Conservation (phyloP, 1,139 yeast species). For the Hansenula sp. region DNA sequence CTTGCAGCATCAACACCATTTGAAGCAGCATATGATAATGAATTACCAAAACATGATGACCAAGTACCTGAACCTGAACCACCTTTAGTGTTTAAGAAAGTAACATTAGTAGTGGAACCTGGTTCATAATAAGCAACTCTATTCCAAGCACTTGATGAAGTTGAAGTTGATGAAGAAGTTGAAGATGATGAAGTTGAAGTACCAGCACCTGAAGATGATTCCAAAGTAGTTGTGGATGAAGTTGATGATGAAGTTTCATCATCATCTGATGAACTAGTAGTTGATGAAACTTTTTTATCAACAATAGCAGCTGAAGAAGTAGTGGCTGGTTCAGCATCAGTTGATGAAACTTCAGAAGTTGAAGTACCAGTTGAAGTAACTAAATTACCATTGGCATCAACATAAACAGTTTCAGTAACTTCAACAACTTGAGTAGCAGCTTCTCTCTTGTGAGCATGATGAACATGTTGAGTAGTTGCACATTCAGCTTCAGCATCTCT, state of each 20-base stretch:
- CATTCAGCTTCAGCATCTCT: slow-evolving; percentile 30
- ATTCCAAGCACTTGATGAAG: slow-evolving; percentile 57
- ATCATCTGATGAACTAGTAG: slow-evolving; percentile 3
- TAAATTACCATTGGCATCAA: slow-evolving; percentile 51
- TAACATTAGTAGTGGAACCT: slow-evolving; percentile 61
- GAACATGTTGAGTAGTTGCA: slow-evolving; percentile 41
- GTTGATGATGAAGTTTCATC: slow-evolving; percentile 8
- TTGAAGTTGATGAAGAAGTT: slow-evolving; percentile 26
- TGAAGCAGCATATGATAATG: slow-evolving; percentile 71
- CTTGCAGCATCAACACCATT: slow-evolving; percentile 70
- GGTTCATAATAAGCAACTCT: slow-evolving; percentile 72
- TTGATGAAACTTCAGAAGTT: slow-evolving; percentile 13
- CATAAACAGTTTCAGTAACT: slow-evolving; percentile 72
- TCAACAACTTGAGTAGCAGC: slow-evolving; percentile 60
- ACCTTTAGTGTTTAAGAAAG: slow-evolving; percentile 81
- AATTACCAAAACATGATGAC: slow-evolving; percentile 83
- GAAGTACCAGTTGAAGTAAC: slow-evolving; percentile 27
- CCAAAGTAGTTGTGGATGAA: slow-evolving; percentile 16
- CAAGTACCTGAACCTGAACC: slow-evolving; percentile 80
- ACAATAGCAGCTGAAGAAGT: slow-evolving; percentile 8
- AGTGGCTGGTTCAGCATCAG: neutral
- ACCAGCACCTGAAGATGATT: slow-evolving; percentile 22
- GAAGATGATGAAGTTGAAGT: slow-evolving; percentile 26
- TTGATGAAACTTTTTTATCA: slow-evolving; percentile 7
- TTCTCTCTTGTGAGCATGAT: slow-evolving; percentile 58